Evolutionary conservation across 1,284 basidiomycete species (phyloP), one percentile per base, ranked within the genome.

Genomic region (Ustilago xerochloae): DNA sequence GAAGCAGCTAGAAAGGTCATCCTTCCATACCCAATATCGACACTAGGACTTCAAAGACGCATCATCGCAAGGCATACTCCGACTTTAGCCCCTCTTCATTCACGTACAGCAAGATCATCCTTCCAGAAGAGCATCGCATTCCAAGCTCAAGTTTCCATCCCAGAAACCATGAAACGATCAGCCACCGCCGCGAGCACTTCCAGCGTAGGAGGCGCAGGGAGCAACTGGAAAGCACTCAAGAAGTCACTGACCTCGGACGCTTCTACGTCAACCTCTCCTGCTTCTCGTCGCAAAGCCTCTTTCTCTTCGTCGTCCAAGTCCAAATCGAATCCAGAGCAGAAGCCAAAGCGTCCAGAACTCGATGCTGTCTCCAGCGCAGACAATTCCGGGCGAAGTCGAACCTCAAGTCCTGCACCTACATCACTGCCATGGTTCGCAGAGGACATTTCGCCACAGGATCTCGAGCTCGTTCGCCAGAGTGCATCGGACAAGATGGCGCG

Each of bases 141-240:
- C 5, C 9, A 6, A 41, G 9, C 4, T 22, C 15, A 13, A 4
- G 28, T 1, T 13, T 28, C 24, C 9, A 16, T 30, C 7, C 12
- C 9, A 22, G 29, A 12, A 30, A 50, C 15, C n/a, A 71, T 71
- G 68, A 71, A 71, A 49, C 35, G 58, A 41, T 12, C 54, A 26
- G 49, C 63, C 5, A 20, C 41, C 26, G 20, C 30, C 9, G 13
- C n/a, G n/a, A n/a, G n/a, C n/a, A n/a, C 22, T 16, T 43, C 41
- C 22, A 58, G 38, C 16, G n/a, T 46, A 8, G 30, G 35, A 4
- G 43, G 56, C 12, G 67, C 78, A 39, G 79, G 81, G 0, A 80
- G 80, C 58, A 82, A 83, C 57, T 83, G 81, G 81, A 78, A 77
- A 36, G 68, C 77, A 15, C 68, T 82, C 4, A 73, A 76, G 24